A percentile compares a stretch with the other conserved stretches of the same genome.
Conservation (phyloP, 1,284 basidiomycete species). For the Ceratobasidium sp. region DNA sequence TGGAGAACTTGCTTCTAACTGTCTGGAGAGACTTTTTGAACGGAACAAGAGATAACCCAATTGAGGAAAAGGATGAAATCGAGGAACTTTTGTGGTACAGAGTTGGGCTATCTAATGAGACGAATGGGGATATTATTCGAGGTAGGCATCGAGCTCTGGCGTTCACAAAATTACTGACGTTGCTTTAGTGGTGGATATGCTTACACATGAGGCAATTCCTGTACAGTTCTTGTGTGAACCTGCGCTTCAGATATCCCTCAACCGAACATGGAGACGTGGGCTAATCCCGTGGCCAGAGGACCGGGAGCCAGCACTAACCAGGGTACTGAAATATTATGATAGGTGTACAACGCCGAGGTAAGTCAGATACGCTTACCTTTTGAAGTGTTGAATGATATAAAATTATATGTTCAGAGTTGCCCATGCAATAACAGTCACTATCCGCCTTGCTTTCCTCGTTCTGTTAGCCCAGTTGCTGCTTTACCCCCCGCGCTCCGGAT, state of each 20-base stretch:
- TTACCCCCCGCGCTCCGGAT: conserved; percentile 27
- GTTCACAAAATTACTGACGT: not conserved
- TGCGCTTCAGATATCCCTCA: conserved; percentile 40
- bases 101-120: conserved; percentile 27
- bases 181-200: conserved; percentile 38
- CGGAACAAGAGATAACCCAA: conserved; percentile 12
- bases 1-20: conserved; percentile 12
- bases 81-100: conserved; percentile 43
- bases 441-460: conserved; percentile 22
- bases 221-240: conserved; percentile 34
- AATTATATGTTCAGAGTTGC: conserved; percentile 21
- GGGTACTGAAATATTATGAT: conserved; percentile 30
- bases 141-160: not conserved
- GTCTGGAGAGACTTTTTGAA: conserved; percentile 32
- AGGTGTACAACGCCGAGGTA: conserved; percentile 32
- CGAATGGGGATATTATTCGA: conserved; percentile 37
- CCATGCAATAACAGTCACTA: conserved; percentile 25
- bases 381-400: not conserved
- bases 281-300: conserved; percentile 16
- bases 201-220: conserved; percentile 24
- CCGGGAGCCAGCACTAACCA: conserved; percentile 15
- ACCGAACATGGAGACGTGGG: conserved; percentile 29
- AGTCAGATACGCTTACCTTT: not conserved
- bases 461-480: conserved; percentile 25
- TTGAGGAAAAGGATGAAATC: conserved; percentile 33